Conservation (phyloP, 192 early-diverging fungal species). For the Rhizoclosmatium sp. region DNA sequence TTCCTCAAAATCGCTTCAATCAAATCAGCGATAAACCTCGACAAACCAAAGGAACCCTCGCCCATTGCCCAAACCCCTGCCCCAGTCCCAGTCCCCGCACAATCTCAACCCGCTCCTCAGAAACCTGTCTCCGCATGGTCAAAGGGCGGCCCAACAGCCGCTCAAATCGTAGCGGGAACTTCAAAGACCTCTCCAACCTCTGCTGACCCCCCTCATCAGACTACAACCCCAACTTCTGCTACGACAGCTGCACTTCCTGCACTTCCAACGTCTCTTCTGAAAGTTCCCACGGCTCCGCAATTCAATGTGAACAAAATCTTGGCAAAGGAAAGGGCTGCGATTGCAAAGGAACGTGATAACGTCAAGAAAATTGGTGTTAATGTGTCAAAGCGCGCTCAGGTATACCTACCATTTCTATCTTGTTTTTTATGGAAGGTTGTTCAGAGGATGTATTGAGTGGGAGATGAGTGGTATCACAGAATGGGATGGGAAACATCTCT, state of each 20-base stretch:
- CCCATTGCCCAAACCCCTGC: background rate
- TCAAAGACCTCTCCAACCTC: background rate
- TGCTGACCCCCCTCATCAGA: background rate
- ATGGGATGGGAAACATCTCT: too few relatives aligned
- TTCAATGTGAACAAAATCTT: conserved; percentile 36
- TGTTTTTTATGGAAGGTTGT: background rate
- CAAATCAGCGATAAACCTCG: too few relatives aligned
- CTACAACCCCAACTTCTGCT: background rate
- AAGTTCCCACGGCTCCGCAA: background rate
- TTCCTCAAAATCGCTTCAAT: conserved; percentile 33
- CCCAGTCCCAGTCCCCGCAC: background rate
- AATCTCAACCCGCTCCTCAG: background rate
- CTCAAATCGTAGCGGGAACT: conserved; percentile 1
- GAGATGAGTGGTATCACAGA: too few relatives aligned
- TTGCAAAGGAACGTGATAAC: conserved; percentile 20
- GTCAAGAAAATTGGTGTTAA: conserved; percentile 46
- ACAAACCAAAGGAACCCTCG: background rate
- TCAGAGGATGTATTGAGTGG: too few relatives aligned
- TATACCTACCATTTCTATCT: conserved; percentile 20
- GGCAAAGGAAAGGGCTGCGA: conserved; percentile 20
- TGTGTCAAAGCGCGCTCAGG: conserved; percentile 54
- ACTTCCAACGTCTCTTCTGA: background rate
- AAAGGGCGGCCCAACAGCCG: conserved; percentile 6
- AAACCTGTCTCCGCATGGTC: conserved; percentile 2
- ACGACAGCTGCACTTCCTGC: background rate